phyloP scores from a whole-genome alignment of 441 rosid genomes.

The Euphorbia schlechtendalii region DNA sequence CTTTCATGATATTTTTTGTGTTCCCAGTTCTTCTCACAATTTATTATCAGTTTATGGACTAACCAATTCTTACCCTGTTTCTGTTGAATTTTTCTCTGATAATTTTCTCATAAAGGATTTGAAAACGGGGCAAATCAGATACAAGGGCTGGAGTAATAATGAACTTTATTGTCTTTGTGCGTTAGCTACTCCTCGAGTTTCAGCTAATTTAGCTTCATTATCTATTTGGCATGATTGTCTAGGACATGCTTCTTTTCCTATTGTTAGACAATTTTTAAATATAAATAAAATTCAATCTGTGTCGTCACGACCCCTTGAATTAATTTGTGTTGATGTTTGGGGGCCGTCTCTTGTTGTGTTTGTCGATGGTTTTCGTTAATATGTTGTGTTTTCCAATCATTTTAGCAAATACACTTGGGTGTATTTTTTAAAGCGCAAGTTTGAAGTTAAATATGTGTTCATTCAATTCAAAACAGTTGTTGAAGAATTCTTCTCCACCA shows the following conservation, averaged over 20 bases:
- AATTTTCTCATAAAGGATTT: not conserved
- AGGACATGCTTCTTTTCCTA: not conserved
- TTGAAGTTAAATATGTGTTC: not conserved
- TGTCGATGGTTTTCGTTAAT: not conserved
- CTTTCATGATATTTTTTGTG: not conserved
- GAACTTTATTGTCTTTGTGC: not conserved
- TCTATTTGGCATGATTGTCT: not conserved
- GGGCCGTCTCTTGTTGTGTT: not conserved
- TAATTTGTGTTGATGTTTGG: not conserved
- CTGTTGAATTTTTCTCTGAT: not conserved
- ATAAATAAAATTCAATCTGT: too few species aligned
- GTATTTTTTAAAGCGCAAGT: not conserved
- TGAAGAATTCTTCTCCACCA: too few species aligned
- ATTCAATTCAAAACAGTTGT: too few species aligned
- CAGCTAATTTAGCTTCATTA: not conserved
- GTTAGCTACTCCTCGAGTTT: not conserved
- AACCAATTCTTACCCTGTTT: not conserved
- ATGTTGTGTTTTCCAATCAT: not conserved
- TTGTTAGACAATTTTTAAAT: too few species aligned
- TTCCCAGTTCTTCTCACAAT: too few species aligned
- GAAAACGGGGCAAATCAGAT: not conserved
- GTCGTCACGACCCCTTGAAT: too few species aligned
- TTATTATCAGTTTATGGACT: not conserved
- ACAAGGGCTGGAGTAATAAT: too few species aligned
- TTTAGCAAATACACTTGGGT: not conserved